phyloP scores from a whole-genome alignment of 2,329 filamentous ascomycete species.

The Hirsutella thompsonii region DNA sequence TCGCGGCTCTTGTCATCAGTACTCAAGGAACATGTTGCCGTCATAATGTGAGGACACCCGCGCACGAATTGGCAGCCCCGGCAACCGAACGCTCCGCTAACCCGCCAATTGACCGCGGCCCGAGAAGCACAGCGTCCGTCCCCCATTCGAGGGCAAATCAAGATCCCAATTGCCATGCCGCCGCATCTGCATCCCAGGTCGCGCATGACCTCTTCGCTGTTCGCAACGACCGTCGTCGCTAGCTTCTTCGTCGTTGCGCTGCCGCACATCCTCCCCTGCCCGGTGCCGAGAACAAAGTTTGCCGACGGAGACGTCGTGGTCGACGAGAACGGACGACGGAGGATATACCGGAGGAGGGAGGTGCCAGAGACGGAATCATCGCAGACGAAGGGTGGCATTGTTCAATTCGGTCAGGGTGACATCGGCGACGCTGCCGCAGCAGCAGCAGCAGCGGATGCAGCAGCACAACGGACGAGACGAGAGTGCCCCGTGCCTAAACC shows the following conservation, averaged over 20 bases:
- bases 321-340: conserved; percentile 31
- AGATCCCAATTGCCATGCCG: conserved; percentile 54
- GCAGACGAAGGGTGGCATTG: conserved; percentile 31
- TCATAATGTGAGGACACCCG: conserved; percentile 7
- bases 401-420: conserved; percentile 30
- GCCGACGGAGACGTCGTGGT: conserved; percentile 51
- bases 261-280: conserved; percentile 84
- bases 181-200: conserved; percentile 89
- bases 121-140: neutral
- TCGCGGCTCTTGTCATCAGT: neutral
- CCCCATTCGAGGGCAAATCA: conserved; percentile 2
- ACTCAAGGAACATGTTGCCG: conserved; percentile 8
- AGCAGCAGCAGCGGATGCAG: conserved; percentile 14
- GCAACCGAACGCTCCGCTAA: neutral
- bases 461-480: conserved; percentile 36
- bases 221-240: conserved; percentile 80
- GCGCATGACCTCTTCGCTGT: conserved; percentile 84
- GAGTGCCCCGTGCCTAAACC: conserved; percentile 94
- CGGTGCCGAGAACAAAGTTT: conserved; percentile 61
- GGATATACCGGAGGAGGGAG: conserved; percentile 27
- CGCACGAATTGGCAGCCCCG: neutral
- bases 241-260: conserved; percentile 87
- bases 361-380: conserved; percentile 21
- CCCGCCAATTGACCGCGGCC: neutral
- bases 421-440: conserved; percentile 21